Evolutionary conservation across 495 filamentous ascomycete species (phyloP), one percentile per base, ranked within the genome.

Genomic region (Rhypophila decipiens): DNA sequence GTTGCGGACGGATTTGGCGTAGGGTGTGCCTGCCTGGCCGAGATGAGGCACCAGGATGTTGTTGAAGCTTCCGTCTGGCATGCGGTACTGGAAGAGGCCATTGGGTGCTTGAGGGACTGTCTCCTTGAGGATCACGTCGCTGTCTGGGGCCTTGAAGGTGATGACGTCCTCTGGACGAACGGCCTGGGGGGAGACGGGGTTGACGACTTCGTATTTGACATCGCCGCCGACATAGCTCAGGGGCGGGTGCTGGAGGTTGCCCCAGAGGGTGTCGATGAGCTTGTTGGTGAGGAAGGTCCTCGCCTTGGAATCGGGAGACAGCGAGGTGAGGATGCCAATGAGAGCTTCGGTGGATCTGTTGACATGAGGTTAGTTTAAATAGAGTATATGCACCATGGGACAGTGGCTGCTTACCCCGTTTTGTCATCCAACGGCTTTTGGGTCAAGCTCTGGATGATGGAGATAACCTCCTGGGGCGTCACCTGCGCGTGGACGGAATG

Each of bases 31-130:
- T 4, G 75, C 68, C 24, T 55, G 53, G 20, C 87, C 87, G 42
- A 91, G 61, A 20, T 78, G 65, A 18, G 87, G 87, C 51, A 74
- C 66, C 40, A 81, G 63, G 41, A 78, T 61, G 52, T 73, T 79
- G 66, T 90, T 90, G 58, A 72, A 71, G 4, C 79, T 82, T 13
- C 86, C 84, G 71, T 89, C 84, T 2, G 86, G 77, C 34, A 74
- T 74, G 24, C 86, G 80, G 53, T 85, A 88, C 19, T 69, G 60
- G 55, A 71, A 75, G 3, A 47, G 13, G 23, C 61, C 57, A 35
- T 61, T 57, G 21, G 59, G 64, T 2, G 51, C 24, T 51, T 72
- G 44, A 2, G 63, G 63, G 4, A 65, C 46, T 19, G 57, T 44
- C 47, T 63, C 64, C 11, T 59, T 57, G 1, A 67, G 50, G 12